Base-by-base conservation (phyloP, 495 filamentous ascomycete genomes). In the Tuber indicum region DNA sequence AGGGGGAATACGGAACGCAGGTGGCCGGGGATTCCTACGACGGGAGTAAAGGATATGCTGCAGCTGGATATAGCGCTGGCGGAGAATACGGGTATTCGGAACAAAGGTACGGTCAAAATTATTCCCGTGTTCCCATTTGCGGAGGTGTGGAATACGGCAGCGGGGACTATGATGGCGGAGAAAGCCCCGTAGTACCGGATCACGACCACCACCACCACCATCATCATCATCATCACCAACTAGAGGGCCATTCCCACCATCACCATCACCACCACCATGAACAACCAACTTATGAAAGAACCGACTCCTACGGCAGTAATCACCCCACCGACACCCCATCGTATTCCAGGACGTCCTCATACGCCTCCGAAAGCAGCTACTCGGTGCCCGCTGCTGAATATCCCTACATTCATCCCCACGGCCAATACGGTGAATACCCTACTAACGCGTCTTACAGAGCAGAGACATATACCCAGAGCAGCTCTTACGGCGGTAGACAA, bases 21-120 rank as follows among this genome's bases (percentile, higher is more conserved):
- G 52, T 26, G 52, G 6, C 26, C 14, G 72, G 36, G 70, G 72
- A 9, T 74, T 74, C 70, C 39, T 36, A 75, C 45, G 70, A 49
- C 21, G 58, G 36, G 19, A 42, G 76, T 41, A 74, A 41, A 32
- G 72, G 47, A 72, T 70, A 72, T n/a, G 26, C 41, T 3, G 52
- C 72, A 3, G 47, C 66, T 32, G 47, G 44, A 36, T 42, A 39
- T n/a, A 39, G 42, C 23, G 41, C 72, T 42, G 71, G 45, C 70
- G 69, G 72, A 42, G 76, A 26, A 36, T 41, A 78, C 26, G 12
- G 66, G 39, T 76, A 81, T 49, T 45, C 43, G 2, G 58, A 36
- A 19, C 58, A 66, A 66, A 66, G 58, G 58, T 26, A 66, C 26
- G 58, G 58, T 36, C 71, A 72, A 49, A 49, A n/a, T 26, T 19